These are phyloP conservation scores for Tylopilus felleus DNA, from an alignment of 768 basidiomycete genomes.

Conservation along the genomic window DNA sequence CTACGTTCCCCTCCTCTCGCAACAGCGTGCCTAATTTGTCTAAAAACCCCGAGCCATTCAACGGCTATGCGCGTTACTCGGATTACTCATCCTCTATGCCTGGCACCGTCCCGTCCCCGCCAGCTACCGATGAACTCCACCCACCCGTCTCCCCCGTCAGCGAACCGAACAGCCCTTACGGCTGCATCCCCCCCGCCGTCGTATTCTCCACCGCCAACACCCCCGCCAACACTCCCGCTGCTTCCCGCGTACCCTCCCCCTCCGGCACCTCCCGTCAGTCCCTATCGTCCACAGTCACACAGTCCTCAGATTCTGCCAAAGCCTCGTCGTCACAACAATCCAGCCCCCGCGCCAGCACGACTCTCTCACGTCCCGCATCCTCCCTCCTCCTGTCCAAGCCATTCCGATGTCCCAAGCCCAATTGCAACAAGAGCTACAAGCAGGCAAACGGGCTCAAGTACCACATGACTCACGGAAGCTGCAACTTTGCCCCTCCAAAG, in stretches of 20 bases:
- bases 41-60: conserved; percentile 55
- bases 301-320: conserved; percentile 25
- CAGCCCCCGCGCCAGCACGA: conserved; percentile 39
- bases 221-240: conserved; percentile 46
- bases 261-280: conserved; percentile 22
- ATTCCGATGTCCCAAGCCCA: conserved; percentile 90
- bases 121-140: conserved; percentile 30
- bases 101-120: conserved; percentile 43
- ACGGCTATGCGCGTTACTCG: conserved; percentile 62
- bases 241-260: conserved; percentile 41
- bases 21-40: conserved; percentile 28
- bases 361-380: conserved; percentile 49
- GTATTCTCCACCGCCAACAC: conserved; percentile 51
- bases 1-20: conserved; percentile 31
- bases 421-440: conserved; percentile 96
- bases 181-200: conserved; percentile 65
- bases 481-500: conserved; percentile 90
- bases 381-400: conserved; percentile 77
- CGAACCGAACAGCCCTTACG: conserved; percentile 33
- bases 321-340: conserved; percentile 27
- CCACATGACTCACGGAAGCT: conserved; percentile 89
- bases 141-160: conserved; percentile 27
- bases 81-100: conserved; percentile 66
- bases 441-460: conserved; percentile 95
- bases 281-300: background rate